Percentiles rank a stretch among this genome's conserved stretches.
These are phyloP conservation scores for Puccinia horiana DNA, from an alignment of 1,284 basidiomycete genomes.

Conservation along the genomic window DNA sequence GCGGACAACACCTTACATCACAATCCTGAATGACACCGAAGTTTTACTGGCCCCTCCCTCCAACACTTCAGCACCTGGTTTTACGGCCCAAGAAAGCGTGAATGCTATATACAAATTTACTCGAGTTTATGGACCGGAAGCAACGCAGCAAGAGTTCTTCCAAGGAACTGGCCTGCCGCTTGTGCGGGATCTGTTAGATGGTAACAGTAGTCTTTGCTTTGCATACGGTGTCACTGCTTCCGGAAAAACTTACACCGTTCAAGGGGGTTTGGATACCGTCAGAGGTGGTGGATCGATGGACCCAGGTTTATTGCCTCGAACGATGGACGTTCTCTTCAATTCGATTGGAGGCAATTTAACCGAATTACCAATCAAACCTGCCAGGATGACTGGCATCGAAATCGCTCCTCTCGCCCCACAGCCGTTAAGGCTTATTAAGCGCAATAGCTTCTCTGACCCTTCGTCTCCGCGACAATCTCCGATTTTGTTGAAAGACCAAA, in stretches of 20 bases:
- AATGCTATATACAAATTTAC: slow-evolving; percentile 48
- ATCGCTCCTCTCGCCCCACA: slow-evolving; percentile 26
- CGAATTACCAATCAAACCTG: slow-evolving; percentile 64
- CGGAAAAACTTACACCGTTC: slow-evolving; percentile 92
- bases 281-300: slow-evolving; percentile 65
- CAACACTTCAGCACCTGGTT: background rate
- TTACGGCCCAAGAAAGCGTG: slow-evolving; percentile 5
- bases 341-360: slow-evolving; percentile 80
- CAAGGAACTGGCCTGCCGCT: slow-evolving; percentile 82
- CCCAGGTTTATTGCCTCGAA: slow-evolving; percentile 71
- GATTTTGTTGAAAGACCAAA: slow-evolving; percentile 51
- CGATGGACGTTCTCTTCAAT: slow-evolving; percentile 91
- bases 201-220: slow-evolving; percentile 84
- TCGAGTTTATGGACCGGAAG: slow-evolving; percentile 37
- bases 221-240: slow-evolving; percentile 98
- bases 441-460: slow-evolving; percentile 17
- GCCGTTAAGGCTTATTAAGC: slow-evolving; percentile 2
- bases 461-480: background rate
- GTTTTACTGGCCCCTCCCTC: slow-evolving; percentile 56
- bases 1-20: slow-evolving; percentile 54
- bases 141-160: slow-evolving; percentile 77
- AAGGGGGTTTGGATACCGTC: slow-evolving; percentile 66
- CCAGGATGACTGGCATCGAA: slow-evolving; percentile 60
- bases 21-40: slow-evolving; percentile 56
- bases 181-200: slow-evolving; percentile 73